These are phyloP conservation scores for Hymenoscyphus occultus DNA, from an alignment of 2,329 filamentous ascomycete species.

Conservation along the genomic window DNA sequence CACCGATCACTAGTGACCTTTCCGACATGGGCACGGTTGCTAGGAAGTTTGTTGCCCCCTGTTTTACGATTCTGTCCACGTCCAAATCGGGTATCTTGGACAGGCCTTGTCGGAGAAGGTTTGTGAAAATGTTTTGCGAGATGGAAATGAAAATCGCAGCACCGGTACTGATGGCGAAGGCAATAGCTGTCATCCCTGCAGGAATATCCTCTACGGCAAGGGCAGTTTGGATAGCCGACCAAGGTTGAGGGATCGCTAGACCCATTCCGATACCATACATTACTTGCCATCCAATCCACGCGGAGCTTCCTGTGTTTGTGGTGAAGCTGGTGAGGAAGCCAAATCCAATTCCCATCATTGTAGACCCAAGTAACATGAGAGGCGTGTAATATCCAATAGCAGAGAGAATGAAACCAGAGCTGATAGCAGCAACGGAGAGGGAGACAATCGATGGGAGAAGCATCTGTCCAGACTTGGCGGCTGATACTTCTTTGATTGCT, in stretches of 20 bases:
- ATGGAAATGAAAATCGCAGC: slow-evolving; percentile 37
- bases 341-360: slow-evolving; percentile 17
- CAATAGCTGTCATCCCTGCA: slow-evolving; percentile 30
- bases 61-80: background rate
- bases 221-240: slow-evolving; percentile 26
- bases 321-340: slow-evolving; percentile 37
- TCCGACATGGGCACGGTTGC: background rate
- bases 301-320: slow-evolving; percentile 37
- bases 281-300: slow-evolving; percentile 51
- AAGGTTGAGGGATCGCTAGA: slow-evolving; percentile 28
- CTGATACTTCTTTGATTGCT: slow-evolving; percentile 12
- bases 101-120: slow-evolving; percentile 15
- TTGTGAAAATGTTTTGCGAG: slow-evolving; percentile 30
- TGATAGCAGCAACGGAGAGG: slow-evolving; percentile 27
- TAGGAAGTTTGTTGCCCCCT: background rate
- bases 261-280: slow-evolving; percentile 43
- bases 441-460: slow-evolving; percentile 13
- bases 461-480: slow-evolving; percentile 12
- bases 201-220: slow-evolving; percentile 24
- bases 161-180: slow-evolving; percentile 36
- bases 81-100: background rate
- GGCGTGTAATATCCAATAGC: slow-evolving; percentile 36
- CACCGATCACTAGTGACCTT: background rate
- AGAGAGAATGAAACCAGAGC: slow-evolving; percentile 29
- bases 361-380: slow-evolving; percentile 19